These are phyloP conservation scores for Fusarium abutilonis DNA, from an alignment of 2,329 filamentous ascomycete species.

Conservation along the genomic window DNA sequence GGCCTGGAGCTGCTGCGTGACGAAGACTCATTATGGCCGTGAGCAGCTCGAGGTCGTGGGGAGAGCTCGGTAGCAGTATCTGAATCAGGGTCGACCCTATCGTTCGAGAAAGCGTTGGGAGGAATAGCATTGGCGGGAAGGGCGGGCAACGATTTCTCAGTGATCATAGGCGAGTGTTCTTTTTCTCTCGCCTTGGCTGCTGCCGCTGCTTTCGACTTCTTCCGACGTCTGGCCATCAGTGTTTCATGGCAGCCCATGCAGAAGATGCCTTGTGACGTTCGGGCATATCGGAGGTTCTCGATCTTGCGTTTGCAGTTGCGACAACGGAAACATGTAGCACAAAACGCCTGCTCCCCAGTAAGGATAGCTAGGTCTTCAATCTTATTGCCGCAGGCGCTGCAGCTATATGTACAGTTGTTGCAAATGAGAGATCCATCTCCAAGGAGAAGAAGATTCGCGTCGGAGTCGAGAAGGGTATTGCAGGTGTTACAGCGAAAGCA, in stretches of 20 bases:
- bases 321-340: slow-evolving; percentile 95
- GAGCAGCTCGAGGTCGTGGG: slow-evolving; percentile 65
- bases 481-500: slow-evolving; percentile 99
- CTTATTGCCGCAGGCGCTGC: slow-evolving; percentile 94
- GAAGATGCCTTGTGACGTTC: slow-evolving; percentile 98
- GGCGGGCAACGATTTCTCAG: slow-evolving; percentile 93
- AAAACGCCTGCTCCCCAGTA: slow-evolving; percentile 97
- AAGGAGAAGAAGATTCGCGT: slow-evolving; percentile 95
- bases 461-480: slow-evolving; percentile 93
- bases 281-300: slow-evolving; percentile 95
- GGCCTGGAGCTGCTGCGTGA: slow-evolving; percentile 64
- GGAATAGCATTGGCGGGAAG: slow-evolving; percentile 80
- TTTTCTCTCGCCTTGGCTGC: slow-evolving; percentile 69
- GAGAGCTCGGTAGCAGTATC: slow-evolving; percentile 77
- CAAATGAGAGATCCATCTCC: slow-evolving; percentile 98
- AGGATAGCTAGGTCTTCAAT: slow-evolving; percentile 98
- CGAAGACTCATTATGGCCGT: slow-evolving; percentile 63
- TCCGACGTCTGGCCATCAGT: slow-evolving; percentile 89
- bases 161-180: slow-evolving; percentile 72
- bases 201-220: slow-evolving; percentile 78
- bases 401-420: slow-evolving; percentile 99
- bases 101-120: slow-evolving; percentile 68
- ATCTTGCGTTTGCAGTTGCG: slow-evolving; percentile 99
- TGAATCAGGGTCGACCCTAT: slow-evolving; percentile 68
- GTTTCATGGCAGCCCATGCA: slow-evolving; percentile 99